Conservation (phyloP, 768 basidiomycete genomes). For the Aureoboletus auriporus region DNA sequence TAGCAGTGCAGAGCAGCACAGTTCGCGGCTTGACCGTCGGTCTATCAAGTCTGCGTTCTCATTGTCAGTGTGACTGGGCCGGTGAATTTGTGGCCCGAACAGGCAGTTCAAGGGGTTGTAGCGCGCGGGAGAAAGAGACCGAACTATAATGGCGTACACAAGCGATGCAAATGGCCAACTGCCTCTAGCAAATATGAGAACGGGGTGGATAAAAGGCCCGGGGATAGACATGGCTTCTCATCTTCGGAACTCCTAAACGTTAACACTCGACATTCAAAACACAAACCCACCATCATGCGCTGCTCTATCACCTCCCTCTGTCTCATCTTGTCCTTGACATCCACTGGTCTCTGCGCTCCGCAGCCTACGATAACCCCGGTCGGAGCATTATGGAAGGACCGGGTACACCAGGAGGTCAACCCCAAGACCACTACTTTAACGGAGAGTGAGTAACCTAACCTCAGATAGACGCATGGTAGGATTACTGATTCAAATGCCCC, state of each 20-base stretch:
- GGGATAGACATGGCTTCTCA: neutral
- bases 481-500: slow-evolving; percentile 1
- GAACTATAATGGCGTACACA: slow-evolving; percentile 4
- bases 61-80: neutral
- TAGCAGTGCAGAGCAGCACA: slow-evolving; percentile 7
- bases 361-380: slow-evolving; percentile 4
- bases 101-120: neutral
- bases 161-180: slow-evolving; percentile 5
- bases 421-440: slow-evolving; percentile 4
- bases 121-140: neutral
- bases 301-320: slow-evolving; percentile 4
- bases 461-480: neutral
- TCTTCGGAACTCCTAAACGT: neutral
- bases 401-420: slow-evolving; percentile 18
- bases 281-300: slow-evolving; percentile 15
- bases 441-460: slow-evolving; percentile 5
- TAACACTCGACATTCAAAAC: neutral
- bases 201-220: slow-evolving; percentile 11
- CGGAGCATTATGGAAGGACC: slow-evolving; percentile 16
- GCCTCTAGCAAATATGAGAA: slow-evolving; percentile 1
- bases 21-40: neutral
- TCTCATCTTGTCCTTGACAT: slow-evolving; percentile 14
- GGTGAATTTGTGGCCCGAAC: neutral
- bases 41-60: neutral
- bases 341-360: slow-evolving; percentile 12